Evolutionary conservation across 306 rosid genomes (phyloP).

Genomic region (Sphenostylis stenocarpa): DNA sequence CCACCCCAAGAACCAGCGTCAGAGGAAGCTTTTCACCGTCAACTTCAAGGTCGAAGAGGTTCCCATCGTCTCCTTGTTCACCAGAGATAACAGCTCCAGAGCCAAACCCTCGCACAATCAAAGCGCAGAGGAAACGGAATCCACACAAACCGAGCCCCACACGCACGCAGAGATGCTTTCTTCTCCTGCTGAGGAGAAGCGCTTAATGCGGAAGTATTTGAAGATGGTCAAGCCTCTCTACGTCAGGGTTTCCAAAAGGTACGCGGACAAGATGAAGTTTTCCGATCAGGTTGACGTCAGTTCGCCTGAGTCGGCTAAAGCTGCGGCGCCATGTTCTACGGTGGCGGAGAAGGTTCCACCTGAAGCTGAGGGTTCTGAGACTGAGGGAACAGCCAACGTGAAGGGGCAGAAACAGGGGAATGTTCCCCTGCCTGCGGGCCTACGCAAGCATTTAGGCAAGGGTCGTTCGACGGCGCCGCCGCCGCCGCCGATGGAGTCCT

Average conservation of each 20-base stretch:
- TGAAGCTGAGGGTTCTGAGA: slow-evolving; percentile 33
- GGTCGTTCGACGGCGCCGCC: slow-evolving; percentile 69
- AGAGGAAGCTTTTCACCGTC: slow-evolving; percentile 61
- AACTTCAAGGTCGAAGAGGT: slow-evolving; percentile 81
- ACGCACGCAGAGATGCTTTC: not conserved
- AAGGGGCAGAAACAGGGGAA: slow-evolving; percentile 54
- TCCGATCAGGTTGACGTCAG: slow-evolving; percentile 50
- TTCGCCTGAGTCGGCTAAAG: slow-evolving; percentile 13
- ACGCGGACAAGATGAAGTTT: slow-evolving; percentile 61
- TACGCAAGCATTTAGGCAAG: slow-evolving; percentile 83
- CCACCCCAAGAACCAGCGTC: not conserved
- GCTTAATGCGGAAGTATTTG: slow-evolving; percentile 67
- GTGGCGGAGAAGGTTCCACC: slow-evolving; percentile 27
- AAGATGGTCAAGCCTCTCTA: slow-evolving; percentile 85
- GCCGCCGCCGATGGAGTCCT: slow-evolving; percentile 29
- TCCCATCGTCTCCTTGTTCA: slow-evolving; percentile 76
- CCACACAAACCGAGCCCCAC: not conserved
- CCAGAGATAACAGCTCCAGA: slow-evolving; percentile 71
- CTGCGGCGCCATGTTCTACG: not conserved
- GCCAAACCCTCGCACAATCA: slow-evolving; percentile 23
- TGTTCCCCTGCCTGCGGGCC: slow-evolving; percentile 51
- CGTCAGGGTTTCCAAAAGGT: slow-evolving; percentile 60
- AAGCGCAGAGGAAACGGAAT: slow-evolving; percentile 35
- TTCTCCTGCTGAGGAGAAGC: slow-evolving; percentile 51
- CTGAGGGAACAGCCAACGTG: slow-evolving; percentile 12